Percentiles rank a stretch among this genome's conserved stretches.
phyloP scores from a whole-genome alignment of 179 eudicot species.

The Beta corolliflora region DNA sequence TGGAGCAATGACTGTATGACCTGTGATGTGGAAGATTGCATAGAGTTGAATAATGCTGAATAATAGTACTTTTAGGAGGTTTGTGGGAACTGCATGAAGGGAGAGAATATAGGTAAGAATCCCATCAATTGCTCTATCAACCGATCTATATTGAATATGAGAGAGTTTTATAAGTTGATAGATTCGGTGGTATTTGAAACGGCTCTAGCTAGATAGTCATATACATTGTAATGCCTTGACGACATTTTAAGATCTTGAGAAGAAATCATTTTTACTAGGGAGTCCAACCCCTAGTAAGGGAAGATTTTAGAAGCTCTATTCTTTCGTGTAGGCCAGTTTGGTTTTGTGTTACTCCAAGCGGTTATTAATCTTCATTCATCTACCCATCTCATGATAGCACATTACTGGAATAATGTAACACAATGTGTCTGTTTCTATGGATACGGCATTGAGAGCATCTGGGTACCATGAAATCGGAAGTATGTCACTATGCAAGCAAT shows the following conservation, averaged over 20 bases:
- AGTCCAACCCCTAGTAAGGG: too few species aligned
- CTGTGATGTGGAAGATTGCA: too few species aligned
- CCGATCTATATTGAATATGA: not conserved
- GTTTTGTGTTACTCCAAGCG: too few species aligned
- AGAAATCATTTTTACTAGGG: not conserved
- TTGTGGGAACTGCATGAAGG: not conserved
- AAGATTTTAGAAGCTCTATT: too few species aligned
- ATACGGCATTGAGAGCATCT: not conserved
- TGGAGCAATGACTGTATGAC: not conserved
- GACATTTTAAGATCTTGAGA: not conserved
- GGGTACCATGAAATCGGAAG: not conserved
- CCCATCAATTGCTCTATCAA: not conserved
- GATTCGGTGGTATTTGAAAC: not conserved
- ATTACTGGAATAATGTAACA: not conserved
- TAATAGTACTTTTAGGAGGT: not conserved
- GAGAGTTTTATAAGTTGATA: not conserved
- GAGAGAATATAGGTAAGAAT: not conserved
- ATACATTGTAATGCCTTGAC: not conserved
- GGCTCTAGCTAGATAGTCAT: not conserved
- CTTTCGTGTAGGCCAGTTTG: too few species aligned
- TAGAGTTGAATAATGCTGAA: not conserved
- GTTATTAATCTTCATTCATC: too few species aligned
- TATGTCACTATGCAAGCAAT: not conserved
- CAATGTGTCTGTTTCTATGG: not conserved
- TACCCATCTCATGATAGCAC: too few species aligned